Percentiles rank a stretch among this genome's conserved stretches.
Evolutionary conservation across 2,329 filamentous ascomycete species (phyloP).

Genomic region (Fusarium verticillioides): DNA sequence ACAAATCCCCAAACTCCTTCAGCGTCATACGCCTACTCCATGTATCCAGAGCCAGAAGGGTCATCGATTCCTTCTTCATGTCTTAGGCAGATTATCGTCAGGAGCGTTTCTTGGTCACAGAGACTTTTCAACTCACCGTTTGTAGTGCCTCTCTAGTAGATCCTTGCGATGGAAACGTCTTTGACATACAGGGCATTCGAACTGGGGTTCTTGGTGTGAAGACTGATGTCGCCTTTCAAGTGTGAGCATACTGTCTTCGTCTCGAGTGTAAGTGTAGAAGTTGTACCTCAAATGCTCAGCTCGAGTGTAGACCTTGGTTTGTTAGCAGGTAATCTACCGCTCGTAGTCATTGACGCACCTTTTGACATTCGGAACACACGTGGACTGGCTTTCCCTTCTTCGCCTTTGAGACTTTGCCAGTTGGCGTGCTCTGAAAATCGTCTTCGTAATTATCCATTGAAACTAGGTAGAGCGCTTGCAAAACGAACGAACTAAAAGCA

Average conservation of each 20-base stretch:
- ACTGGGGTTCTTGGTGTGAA: conserved; percentile 10
- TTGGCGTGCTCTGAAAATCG: conserved; percentile 1
- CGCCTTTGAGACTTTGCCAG: conserved; percentile 12
- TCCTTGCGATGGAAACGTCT: conserved; percentile 9
- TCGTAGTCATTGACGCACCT: fast-evolving
- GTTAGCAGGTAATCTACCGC: not conserved
- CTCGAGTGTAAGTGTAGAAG: not conserved
- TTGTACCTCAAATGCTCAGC: conserved; percentile 6
- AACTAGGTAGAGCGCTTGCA: not conserved
- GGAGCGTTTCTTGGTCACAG: not conserved
- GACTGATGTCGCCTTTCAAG: not conserved
- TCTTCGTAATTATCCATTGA: not conserved
- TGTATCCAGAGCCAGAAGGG: not conserved
- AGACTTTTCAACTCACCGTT: not conserved
- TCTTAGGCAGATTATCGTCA: not conserved
- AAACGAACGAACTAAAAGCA: not conserved
- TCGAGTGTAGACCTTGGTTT: conserved; percentile 2
- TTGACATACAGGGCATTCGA: conserved; percentile 10
- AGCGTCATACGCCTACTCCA: not conserved
- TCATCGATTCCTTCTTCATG: not conserved
- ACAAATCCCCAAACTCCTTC: not conserved
- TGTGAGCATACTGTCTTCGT: not conserved
- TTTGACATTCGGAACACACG: conserved; percentile 11
- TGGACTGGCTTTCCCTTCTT: conserved; percentile 19
- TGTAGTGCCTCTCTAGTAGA: conserved; percentile 15